Base-by-base conservation (phyloP, 106 monocot genomes). In the Iris macrosiphon region DNA sequence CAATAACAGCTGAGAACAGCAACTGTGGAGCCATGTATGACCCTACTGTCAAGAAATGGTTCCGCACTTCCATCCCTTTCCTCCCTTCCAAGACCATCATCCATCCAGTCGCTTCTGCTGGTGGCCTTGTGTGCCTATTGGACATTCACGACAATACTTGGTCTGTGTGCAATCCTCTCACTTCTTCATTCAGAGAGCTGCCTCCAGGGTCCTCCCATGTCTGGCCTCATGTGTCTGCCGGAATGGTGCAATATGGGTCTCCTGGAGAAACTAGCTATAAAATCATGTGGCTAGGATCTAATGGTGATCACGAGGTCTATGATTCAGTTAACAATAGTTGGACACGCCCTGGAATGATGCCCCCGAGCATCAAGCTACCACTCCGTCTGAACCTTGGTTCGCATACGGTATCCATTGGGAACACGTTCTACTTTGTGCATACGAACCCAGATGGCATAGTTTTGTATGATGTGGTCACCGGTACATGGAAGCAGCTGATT, bases 111-210 rank as follows among this genome's bases (percentile, higher is more conserved):
- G 67, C 79, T 24, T 85, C 85, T 28, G 72, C 64, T 18, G 85
- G 85, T 38, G 85, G 85, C 25, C 80, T 85, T 15, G 19, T 85
- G 32, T 85, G 85, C 43, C 75, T 76, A 30, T n/a, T 69, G 49
- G 75, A 80, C 38, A 32, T 80, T 20, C 39, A 63, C 20, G 49
- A 80, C 31, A 61, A 26, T 23, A 61, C 66, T 38, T 72, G 80
- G 35, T 73, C 72, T 31, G 51, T 76, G 5, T 76, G 55, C 47
- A 85, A 85, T 30, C 85, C 85, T 40, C 68, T 85, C 5, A 85
- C 61, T 3, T 20, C 27, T 6, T 76, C 72, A 0, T 55, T 66
- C 64, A 71, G 49, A 59, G 62, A 85, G 31, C 65, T 85, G 8
- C 85, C 84, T 33, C 61, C 63, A 28, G 65, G 61, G 34, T 52